Evolutionary conservation across 2,329 filamentous ascomycete genomes (phyloP), one percentile per base, ranked within the genome.

Genomic region (Colletotrichum cuscutae): DNA sequence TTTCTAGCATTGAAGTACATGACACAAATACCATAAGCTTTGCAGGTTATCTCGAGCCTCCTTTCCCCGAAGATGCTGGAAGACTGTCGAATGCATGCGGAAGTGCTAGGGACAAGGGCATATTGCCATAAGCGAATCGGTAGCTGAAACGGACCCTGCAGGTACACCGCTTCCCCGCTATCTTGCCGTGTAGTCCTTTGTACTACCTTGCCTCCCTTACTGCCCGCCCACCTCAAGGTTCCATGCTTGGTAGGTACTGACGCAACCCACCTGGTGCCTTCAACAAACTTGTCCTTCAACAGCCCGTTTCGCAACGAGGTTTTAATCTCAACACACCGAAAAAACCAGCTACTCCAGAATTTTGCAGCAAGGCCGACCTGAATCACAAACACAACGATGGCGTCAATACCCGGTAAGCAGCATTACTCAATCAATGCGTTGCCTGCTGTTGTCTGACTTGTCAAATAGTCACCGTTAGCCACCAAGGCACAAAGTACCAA

Each of bases 401-500:
- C 87, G 72, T 84, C 88, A 73, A 86, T 90, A 81, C 84, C 86
- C 79, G 86, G 89, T 90, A 80, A 80, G 84, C 79, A 62, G 70
- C 72, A 75, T 54, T 28, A 22, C 19, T 9, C 42, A 9, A 15
- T 49, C 22, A 37, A 65, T n/a, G 26, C 37, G 28, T 59, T 35
- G 32, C 11, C 32, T 8, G n/a, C 63, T 57, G 61, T 73, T 70
- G 61, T 60, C 79, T 82, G 70, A 82, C 72, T 28, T 59, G 15
- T 35, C 22, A 46, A 53, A 13, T 76, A 97, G 95, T 99, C 77
- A 88, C 95, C 81, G 93, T 99, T 77, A 98, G 97, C 85, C 96
- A 99, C 82, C 92, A 95, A 81, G 96, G 96, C 86, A 98, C 97
- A 83, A 96, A 95, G 82, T 93, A 98, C 86, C 92, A 98, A 80